These are phyloP conservation scores for Backusella psychrophila DNA, from an alignment of 192 early-diverging fungal genomes.

Conservation along the genomic window DNA sequence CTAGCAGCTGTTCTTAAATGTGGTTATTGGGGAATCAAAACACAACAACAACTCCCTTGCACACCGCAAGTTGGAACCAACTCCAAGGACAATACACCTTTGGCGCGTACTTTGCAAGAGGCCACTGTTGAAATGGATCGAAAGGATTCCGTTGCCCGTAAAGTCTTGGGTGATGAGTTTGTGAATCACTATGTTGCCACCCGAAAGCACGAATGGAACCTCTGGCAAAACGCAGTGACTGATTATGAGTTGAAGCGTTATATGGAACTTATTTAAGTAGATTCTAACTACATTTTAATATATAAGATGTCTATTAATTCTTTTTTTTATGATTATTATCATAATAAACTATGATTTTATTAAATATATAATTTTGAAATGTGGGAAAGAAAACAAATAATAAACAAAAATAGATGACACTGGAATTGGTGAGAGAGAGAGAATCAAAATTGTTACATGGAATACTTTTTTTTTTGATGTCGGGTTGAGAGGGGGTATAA, in stretches of 20 bases:
- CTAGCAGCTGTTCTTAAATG: slow-evolving; percentile 69
- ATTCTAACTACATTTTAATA: background rate
- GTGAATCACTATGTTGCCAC: slow-evolving; percentile 77
- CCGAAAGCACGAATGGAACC: slow-evolving; percentile 69
- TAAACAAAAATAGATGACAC: background rate
- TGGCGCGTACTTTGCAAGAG: slow-evolving; percentile 65
- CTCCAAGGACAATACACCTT: slow-evolving; percentile 23
- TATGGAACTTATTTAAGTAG: slow-evolving; percentile 57
- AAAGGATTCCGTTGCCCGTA: slow-evolving; percentile 61
- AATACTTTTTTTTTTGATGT: slow-evolving; percentile 2
- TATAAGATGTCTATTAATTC: background rate
- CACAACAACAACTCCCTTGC: slow-evolving; percentile 46
- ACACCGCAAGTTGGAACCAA: background rate
- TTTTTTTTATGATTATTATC: background rate
- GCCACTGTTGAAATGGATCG: slow-evolving; percentile 63
- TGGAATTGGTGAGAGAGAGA: background rate
- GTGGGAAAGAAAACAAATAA: background rate
- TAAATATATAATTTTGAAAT: background rate
- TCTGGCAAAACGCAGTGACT: slow-evolving; percentile 74
- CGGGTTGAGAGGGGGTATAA: background rate
- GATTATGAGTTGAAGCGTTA: slow-evolving; percentile 70
- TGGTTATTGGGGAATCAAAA: slow-evolving; percentile 69
- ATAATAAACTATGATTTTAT: background rate
- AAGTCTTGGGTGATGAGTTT: slow-evolving; percentile 72
- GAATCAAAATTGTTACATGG: background rate